Evolutionary conservation across 441 rosid species (phyloP).

Genomic region (Populus hybrid): DNA sequence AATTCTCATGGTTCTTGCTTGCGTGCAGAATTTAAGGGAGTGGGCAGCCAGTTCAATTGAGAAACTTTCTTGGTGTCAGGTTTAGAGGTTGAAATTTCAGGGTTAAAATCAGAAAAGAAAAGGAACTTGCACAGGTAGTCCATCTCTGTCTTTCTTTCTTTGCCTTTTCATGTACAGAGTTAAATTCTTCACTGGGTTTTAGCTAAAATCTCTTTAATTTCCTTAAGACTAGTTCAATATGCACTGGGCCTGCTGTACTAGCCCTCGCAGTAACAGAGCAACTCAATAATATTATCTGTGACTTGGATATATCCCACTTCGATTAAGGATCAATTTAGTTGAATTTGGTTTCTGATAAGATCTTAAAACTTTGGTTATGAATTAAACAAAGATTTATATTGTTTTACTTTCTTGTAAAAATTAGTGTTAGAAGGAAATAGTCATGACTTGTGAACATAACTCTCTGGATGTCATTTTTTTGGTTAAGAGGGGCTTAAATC

Average conservation of each 20-base stretch:
- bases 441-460: background rate
- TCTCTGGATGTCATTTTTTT: background rate
- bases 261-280: background rate
- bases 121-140: conserved; percentile 14
- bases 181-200: background rate
- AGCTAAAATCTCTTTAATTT: conserved; percentile 2
- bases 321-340: no score
- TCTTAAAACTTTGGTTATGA: background rate
- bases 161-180: background rate
- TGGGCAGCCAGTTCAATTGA: conserved; percentile 1
- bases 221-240: conserved; percentile 19
- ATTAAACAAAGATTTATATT: background rate
- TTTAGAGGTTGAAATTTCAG: background rate
- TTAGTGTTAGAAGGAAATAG: background rate
- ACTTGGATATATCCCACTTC: no score
- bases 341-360: background rate
- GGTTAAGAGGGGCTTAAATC: background rate
- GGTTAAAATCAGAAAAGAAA: background rate
- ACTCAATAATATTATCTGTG: background rate
- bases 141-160: background rate
- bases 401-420: background rate
- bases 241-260: background rate
- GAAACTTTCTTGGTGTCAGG: conserved; percentile 15
- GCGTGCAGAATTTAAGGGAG: conserved; percentile 22
- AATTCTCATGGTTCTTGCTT: conserved; percentile 5